A percentile compares a stretch with the other conserved stretches of the same genome.
These are phyloP conservation scores for Anisodus acutangulus DNA, from an alignment of 257 asterid genomes.

Conservation along the genomic window DNA sequence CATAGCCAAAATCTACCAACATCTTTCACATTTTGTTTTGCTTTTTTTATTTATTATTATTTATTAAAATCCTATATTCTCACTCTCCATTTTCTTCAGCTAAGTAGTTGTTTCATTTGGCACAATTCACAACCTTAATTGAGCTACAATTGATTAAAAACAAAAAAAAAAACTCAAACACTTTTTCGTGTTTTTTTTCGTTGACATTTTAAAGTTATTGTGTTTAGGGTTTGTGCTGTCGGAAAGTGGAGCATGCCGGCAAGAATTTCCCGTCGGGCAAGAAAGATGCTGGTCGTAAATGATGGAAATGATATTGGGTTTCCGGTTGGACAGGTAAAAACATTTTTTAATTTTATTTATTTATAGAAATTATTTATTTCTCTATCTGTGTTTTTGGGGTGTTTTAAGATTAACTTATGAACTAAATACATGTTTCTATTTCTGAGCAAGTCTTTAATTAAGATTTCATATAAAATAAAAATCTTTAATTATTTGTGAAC, in stretches of 20 bases:
- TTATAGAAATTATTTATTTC: too few species aligned
- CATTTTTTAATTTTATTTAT: too few species aligned
- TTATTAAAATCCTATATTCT: neutral
- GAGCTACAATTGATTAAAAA: neutral
- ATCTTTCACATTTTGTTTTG: neutral
- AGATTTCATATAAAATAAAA: too few species aligned
- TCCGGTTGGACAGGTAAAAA: neutral
- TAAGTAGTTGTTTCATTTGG: neutral
- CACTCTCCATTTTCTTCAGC: too few species aligned
- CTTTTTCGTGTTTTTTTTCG: neutral
- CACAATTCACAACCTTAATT: neutral
- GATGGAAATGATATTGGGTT: neutral
- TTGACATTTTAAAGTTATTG: neutral
- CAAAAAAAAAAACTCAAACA: neutral
- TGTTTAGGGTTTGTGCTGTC: conserved; percentile 5
- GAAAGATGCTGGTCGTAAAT: neutral
- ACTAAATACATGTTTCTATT: too few species aligned
- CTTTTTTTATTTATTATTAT: too few species aligned
- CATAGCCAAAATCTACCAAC: neutral
- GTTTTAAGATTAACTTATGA: neutral
- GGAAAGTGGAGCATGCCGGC: neutral
- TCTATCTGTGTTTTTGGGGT: neutral
- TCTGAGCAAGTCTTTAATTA: too few species aligned
- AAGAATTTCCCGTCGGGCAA: neutral
- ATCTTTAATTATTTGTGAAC: too few species aligned